Evolutionary conservation across 2,329 filamentous ascomycete species (phyloP), one percentile per base, ranked within the genome.

Genomic region (Fusarium chaquense): DNA sequence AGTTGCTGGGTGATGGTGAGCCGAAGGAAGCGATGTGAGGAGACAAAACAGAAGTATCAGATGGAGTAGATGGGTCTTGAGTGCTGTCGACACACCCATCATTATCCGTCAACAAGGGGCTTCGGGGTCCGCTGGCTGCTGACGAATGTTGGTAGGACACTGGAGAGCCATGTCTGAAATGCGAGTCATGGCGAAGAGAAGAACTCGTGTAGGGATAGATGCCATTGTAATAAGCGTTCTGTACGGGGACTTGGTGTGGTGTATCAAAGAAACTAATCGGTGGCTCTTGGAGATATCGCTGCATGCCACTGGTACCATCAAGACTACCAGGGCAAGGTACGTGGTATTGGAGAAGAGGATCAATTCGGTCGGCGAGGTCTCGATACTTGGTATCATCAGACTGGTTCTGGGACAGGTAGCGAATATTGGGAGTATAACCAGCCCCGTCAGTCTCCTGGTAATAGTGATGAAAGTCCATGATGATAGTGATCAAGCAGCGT

Each of bases 11-110:
- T n/a, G 68, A 65, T n/a, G 56, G 41, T 11, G 41, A 50, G 13
- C 66, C 71, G 30, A 49, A 45, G 16, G 33, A 36, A 24, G 52
- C 62, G 24, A 65, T 51, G 22, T 54, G 35, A 5, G 71, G 60
- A 30, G 55, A 73, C 20, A 63, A 46, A 11, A 67, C 45, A 28
- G 44, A 46, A 44, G 53, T 45, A 41, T 65, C 67, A 2, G 71
- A 56, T 22, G 73, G 73, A 11, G 70, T 73, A 36, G 62, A 63
- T 32, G 72, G 70, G 9, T 53, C 64, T 46, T 57, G 60, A 6
- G 62, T 65, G 22, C 63, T 61, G 16, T 74, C 64, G n/a, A 55
- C 45, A 36, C 54, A 57, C 32, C 32, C 47, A 43, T 72, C 72
- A 35, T 55, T 66, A 5, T 71, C 73, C 12, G 67, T 69, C 32